Percentiles rank a stretch among this genome's conserved stretches.
Evolutionary conservation across 2,329 filamentous ascomycete species (phyloP).

Genomic region (Cladosporium sp.): DNA sequence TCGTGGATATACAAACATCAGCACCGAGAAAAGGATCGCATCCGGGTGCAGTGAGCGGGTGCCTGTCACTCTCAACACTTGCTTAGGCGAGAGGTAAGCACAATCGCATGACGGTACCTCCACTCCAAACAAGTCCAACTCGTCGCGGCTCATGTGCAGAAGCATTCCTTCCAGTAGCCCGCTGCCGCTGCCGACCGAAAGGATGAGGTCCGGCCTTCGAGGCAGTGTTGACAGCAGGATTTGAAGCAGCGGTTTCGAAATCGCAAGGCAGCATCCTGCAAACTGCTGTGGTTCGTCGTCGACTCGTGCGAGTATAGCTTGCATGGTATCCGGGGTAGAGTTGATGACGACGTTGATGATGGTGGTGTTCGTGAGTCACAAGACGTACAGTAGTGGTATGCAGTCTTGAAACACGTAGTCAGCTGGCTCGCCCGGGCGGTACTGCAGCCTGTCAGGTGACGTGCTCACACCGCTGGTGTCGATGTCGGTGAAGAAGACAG

Average conservation of each 20-base stretch:
- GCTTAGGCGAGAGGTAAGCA: constrained; percentile 44
- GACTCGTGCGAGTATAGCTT: constrained; percentile 19
- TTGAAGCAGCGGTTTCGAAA: constrained; percentile 28
- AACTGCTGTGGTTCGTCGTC: constrained; percentile 25
- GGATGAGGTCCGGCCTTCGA: constrained; percentile 22
- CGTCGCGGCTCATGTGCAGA: constrained; percentile 33
- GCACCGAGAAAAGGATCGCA: constrained; percentile 44
- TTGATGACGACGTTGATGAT: background rate
- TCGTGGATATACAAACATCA: constrained; percentile 58
- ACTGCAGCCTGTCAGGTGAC: constrained; percentile 4
- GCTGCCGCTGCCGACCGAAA: constrained; percentile 51
- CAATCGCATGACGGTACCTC: constrained; percentile 51
- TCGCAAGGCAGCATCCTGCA: constrained; percentile 28
- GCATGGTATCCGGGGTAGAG: constrained; percentile 16
- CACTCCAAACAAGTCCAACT: constrained; percentile 45
- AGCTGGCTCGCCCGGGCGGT: constrained; percentile 15
- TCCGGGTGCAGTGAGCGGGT: constrained; percentile 46
- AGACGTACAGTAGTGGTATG: constrained; percentile 17
- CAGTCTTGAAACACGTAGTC: constrained; percentile 14
- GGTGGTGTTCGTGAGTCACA: constrained; percentile 20
- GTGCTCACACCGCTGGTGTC: background rate
- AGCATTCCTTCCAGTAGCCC: constrained; percentile 52
- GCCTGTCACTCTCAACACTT: constrained; percentile 46
- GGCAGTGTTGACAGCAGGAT: constrained; percentile 24
- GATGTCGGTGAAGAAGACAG: background rate